Evolutionary conservation across 192 early-diverging fungal species (phyloP).

Genomic region (Physocladia obscura): DNA sequence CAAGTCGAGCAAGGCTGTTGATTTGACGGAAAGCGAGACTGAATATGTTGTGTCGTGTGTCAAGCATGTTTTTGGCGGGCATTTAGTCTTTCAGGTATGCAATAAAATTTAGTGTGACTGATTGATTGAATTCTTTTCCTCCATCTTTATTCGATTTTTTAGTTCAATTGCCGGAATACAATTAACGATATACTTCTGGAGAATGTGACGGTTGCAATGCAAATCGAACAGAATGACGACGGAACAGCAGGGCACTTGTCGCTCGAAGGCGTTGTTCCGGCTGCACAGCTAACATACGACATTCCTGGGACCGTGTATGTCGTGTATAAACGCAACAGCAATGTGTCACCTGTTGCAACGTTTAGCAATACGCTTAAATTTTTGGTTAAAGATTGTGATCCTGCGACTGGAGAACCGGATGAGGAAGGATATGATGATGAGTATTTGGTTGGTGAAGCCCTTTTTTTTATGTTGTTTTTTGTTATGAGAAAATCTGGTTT

Average conservation of each 20-base stretch:
- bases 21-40: slow-evolving; percentile 89
- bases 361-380: slow-evolving; percentile 89
- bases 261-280: slow-evolving; percentile 72
- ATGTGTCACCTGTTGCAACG: slow-evolving; percentile 49
- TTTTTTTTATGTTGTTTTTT: slow-evolving; percentile 10
- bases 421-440: slow-evolving; percentile 95
- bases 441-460: slow-evolving; percentile 59
- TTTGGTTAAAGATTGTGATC: slow-evolving; percentile 93
- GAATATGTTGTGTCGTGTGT: slow-evolving; percentile 91
- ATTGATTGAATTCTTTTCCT: background rate
- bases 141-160: background rate
- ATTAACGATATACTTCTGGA: slow-evolving; percentile 90
- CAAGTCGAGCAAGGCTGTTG: slow-evolving; percentile 80
- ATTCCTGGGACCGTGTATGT: slow-evolving; percentile 80
- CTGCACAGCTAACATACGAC: slow-evolving; percentile 73
- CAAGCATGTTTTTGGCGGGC: slow-evolving; percentile 89
- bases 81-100: slow-evolving; percentile 89
- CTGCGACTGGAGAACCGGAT: slow-evolving; percentile 85
- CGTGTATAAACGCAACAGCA: slow-evolving; percentile 61
- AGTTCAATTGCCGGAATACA: slow-evolving; percentile 93
- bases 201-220: slow-evolving; percentile 84
- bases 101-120: slow-evolving; percentile 6
- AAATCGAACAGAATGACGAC: slow-evolving; percentile 64
- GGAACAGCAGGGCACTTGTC: slow-evolving; percentile 54
- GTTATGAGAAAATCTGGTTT: background rate